phyloP scores from a whole-genome alignment of 1,284 basidiomycete genomes.

The Tilletia horrida region DNA sequence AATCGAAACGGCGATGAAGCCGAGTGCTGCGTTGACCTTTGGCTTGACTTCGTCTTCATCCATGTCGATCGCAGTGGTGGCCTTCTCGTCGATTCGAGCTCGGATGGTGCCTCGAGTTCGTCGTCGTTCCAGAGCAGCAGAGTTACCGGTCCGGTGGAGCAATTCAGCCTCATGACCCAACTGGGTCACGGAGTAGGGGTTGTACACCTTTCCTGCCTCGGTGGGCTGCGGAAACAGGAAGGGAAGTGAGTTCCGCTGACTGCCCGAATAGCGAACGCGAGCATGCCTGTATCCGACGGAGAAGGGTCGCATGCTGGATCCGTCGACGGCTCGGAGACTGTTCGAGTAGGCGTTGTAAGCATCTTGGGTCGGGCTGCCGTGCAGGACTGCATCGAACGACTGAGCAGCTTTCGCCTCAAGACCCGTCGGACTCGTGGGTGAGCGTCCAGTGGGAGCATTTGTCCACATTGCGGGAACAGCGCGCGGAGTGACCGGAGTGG shows the following conservation, averaged over 20 bases:
- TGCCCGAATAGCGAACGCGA: too few species aligned
- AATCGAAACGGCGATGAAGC: constrained; percentile 58
- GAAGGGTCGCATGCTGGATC: background rate
- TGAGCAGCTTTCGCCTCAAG: constrained; percentile 20
- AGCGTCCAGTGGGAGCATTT: too few species aligned
- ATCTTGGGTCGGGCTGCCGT: background rate
- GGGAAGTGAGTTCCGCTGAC: too few species aligned
- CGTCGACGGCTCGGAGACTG: background rate
- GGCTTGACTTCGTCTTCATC: background rate
- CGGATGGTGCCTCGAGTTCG: background rate
- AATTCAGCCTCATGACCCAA: background rate
- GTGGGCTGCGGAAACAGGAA: too few species aligned
- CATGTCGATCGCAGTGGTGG: background rate
- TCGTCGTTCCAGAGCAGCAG: constrained; percentile 4
- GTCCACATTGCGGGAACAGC: too few species aligned
- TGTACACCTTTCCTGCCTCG: too few species aligned
- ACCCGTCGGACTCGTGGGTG: constrained; percentile 24
- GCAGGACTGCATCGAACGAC: background rate
- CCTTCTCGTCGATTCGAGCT: too few species aligned
- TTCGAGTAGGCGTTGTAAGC: background rate
- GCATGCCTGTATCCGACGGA: background rate
- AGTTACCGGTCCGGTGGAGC: background rate
- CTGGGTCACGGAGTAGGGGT: too few species aligned
- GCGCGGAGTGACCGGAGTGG: too few species aligned
- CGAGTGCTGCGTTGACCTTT: background rate